Conservation (phyloP, 805 yeast species). For the Kockiozyma suomiensis region DNA sequence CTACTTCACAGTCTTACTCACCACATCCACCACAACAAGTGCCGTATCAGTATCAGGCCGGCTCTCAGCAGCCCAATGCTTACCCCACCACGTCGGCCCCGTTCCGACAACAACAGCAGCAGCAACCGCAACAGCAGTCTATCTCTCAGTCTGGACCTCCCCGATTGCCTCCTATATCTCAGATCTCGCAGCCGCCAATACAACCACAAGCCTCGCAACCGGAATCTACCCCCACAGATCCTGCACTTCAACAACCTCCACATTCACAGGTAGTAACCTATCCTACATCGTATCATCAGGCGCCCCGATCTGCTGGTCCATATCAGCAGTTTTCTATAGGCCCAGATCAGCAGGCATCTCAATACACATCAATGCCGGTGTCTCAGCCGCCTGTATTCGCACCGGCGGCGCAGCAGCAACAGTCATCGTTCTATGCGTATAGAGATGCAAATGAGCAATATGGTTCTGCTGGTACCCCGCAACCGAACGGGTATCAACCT, state of each 20-base stretch:
- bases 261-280: conserved; percentile 1
- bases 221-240: neutral
- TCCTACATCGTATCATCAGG: conserved; percentile 1
- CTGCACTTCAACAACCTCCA: neutral
- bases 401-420: neutral
- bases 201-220: conserved; percentile 2
- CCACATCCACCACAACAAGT: conserved; percentile 8
- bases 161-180: conserved; percentile 28
- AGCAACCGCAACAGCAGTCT: neutral
- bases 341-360: neutral
- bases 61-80: conserved; percentile 1
- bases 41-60: neutral
- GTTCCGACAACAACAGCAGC: neutral
- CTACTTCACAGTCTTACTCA: conserved; percentile 1
- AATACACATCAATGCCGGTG: neutral
- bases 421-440: conserved; percentile 6
- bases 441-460: conserved; percentile 13
- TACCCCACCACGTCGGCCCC: neutral
- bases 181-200: conserved; percentile 13
- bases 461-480: neutral
- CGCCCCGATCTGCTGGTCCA: neutral
- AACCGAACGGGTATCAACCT: conserved; percentile 11
- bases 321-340: neutral
- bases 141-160: neutral
- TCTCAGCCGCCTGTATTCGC: neutral